phyloP scores from a whole-genome alignment of 2,329 filamentous ascomycete genomes.

The Beauveria bassiana region DNA sequence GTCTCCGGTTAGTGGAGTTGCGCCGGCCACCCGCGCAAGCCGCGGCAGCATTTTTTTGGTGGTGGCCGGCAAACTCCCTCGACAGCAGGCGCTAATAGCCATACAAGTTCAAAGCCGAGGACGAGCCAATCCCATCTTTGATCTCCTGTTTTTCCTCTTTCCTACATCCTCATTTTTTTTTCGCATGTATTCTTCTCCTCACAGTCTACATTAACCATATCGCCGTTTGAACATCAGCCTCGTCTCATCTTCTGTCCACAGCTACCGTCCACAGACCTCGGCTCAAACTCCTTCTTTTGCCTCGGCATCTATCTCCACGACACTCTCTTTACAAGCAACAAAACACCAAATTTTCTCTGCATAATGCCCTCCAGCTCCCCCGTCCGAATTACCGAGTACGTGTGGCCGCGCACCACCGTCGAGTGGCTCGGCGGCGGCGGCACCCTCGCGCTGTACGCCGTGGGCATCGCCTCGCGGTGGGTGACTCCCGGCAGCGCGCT shows the following conservation, averaged over 20 bases:
- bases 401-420: neutral
- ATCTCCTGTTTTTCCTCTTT: neutral
- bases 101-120: neutral
- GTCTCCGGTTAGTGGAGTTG: neutral
- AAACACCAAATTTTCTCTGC: neutral
- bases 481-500: neutral
- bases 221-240: neutral
- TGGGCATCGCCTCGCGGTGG: neutral
- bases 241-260: neutral
- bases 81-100: neutral
- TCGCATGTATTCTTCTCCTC: neutral
- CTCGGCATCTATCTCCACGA: neutral
- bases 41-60: neutral
- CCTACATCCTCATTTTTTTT: neutral
- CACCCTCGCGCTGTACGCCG: slow-evolving; percentile 1
- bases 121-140: too few relatives aligned
- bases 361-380: neutral
- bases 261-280: neutral
- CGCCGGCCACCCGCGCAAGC: neutral
- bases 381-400: slow-evolving; percentile 6
- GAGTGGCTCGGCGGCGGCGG: neutral
- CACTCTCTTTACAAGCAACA: neutral
- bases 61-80: neutral
- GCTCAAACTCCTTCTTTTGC: neutral
- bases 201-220: neutral